A percentile compares a stretch with the other conserved stretches of the same genome.
phyloP scores from a whole-genome alignment of 306 rosid species.

The Corylus avellana region DNA sequence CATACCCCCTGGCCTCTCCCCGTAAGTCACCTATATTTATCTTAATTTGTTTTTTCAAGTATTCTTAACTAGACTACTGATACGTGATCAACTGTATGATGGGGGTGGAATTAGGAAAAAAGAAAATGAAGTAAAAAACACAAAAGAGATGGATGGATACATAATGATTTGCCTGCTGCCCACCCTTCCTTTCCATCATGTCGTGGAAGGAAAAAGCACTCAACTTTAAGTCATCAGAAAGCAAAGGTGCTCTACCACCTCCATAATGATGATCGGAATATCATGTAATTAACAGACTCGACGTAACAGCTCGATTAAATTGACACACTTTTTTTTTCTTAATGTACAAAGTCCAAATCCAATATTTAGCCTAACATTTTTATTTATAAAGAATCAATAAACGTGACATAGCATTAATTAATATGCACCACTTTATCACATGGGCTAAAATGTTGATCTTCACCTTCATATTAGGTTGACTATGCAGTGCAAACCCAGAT shows the following conservation, averaged over 20 bases:
- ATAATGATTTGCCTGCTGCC: slow-evolving; percentile 37
- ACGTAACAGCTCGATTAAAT: background rate
- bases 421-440: background rate
- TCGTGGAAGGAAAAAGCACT: slow-evolving; percentile 46
- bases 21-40: no score
- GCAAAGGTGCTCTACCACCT: slow-evolving; percentile 39
- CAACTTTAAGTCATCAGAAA: slow-evolving; percentile 57
- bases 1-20: no score
- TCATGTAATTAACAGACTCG: slow-evolving; percentile 13
- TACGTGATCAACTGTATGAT: no score
- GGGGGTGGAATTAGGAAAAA: background rate
- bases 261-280: slow-evolving; percentile 22
- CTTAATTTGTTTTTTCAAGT: no score
- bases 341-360: background rate
- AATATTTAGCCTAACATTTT: background rate
- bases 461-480: background rate
- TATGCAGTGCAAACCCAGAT: background rate
- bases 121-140: background rate
- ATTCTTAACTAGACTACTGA: no score
- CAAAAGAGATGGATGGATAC: background rate
- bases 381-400: background rate
- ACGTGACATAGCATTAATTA: background rate
- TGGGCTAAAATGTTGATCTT: background rate
- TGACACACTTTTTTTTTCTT: background rate
- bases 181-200: slow-evolving; percentile 19